Conservation (phyloP, 169 alveolate species). For the Cryptosporidium xiaoi region DNA sequence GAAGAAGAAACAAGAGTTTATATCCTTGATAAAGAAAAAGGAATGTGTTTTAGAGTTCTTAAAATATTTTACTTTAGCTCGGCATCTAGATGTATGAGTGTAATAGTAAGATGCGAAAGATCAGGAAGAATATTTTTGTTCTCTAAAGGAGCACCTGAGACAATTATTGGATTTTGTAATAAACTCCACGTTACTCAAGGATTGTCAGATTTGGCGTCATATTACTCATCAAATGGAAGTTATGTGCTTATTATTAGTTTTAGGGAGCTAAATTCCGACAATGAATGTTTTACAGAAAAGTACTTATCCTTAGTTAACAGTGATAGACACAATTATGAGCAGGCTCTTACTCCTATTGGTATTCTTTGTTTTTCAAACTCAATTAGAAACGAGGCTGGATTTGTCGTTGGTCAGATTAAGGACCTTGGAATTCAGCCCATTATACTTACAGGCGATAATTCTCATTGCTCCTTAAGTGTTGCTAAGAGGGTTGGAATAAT, state of each 20-base stretch:
- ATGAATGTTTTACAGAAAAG: background rate
- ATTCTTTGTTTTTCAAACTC: conserved; percentile 54
- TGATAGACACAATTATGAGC: conserved; percentile 1
- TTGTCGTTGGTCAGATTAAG: conserved; percentile 11
- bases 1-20: background rate
- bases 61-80: conserved; percentile 23
- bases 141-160: conserved; percentile 62
- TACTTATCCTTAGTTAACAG: background rate
- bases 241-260: conserved; percentile 33
- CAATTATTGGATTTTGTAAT: conserved; percentile 13
- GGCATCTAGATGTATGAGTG: conserved; percentile 36
- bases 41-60: conserved; percentile 3
- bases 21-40: background rate
- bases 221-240: conserved; percentile 25
- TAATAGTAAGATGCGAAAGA: conserved; percentile 27
- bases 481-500: conserved; percentile 52
- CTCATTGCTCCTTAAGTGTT: conserved; percentile 33
- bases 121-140: conserved; percentile 20
- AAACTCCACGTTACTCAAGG: background rate
- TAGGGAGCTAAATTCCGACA: conserved; percentile 19
- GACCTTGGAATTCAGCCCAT: conserved; percentile 38
- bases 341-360: conserved; percentile 23
- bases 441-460: conserved; percentile 47
- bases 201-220: background rate
- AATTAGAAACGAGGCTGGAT: conserved; percentile 23